Percentiles rank a stretch among this genome's conserved stretches.
phyloP scores from a whole-genome alignment of 2,329 filamentous ascomycete genomes.

The Phialemoniopsis sp. region DNA sequence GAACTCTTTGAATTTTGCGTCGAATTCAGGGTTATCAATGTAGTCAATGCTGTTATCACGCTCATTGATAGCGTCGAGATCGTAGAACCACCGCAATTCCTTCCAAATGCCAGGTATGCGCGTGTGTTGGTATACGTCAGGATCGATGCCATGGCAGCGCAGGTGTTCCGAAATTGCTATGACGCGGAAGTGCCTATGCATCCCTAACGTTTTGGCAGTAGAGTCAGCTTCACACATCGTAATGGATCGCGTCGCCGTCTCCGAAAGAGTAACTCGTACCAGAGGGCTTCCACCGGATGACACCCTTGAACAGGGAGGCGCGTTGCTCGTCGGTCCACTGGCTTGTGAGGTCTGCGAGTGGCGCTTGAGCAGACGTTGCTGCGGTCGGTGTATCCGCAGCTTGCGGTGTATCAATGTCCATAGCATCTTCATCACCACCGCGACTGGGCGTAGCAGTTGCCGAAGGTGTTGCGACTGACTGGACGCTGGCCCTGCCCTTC shows the following conservation, averaged over 20 bases:
- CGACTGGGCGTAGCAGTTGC: slow-evolving; percentile 46
- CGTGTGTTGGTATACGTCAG: slow-evolving; percentile 69
- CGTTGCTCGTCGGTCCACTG: slow-evolving; percentile 96
- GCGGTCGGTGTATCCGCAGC: slow-evolving; percentile 45
- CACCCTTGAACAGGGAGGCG: slow-evolving; percentile 84
- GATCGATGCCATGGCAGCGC: slow-evolving; percentile 74
- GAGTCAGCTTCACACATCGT: not conserved
- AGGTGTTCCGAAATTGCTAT: slow-evolving; percentile 79
- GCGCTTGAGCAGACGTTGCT: slow-evolving; percentile 28
- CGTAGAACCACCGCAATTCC: slow-evolving; percentile 80
- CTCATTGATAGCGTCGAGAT: slow-evolving; percentile 78
- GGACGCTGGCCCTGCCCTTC: slow-evolving; percentile 54
- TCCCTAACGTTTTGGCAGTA: slow-evolving; percentile 45
- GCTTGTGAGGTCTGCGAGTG: slow-evolving; percentile 48
- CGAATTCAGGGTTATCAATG: slow-evolving; percentile 6
- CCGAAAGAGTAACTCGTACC: slow-evolving; percentile 43
- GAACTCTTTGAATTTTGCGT: slow-evolving; percentile 14
- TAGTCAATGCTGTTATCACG: slow-evolving; percentile 21
- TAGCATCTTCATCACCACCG: slow-evolving; percentile 51
- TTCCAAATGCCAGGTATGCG: slow-evolving; percentile 88
- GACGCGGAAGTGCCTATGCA: slow-evolving; percentile 94
- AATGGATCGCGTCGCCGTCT: not conserved
- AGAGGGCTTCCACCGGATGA: slow-evolving; percentile 95
- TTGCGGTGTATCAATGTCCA: slow-evolving; percentile 55
- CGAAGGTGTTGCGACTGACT: slow-evolving; percentile 10